Base-by-base conservation (phyloP, 1,284 basidiomycete species). In the Cerrena zonata region DNA sequence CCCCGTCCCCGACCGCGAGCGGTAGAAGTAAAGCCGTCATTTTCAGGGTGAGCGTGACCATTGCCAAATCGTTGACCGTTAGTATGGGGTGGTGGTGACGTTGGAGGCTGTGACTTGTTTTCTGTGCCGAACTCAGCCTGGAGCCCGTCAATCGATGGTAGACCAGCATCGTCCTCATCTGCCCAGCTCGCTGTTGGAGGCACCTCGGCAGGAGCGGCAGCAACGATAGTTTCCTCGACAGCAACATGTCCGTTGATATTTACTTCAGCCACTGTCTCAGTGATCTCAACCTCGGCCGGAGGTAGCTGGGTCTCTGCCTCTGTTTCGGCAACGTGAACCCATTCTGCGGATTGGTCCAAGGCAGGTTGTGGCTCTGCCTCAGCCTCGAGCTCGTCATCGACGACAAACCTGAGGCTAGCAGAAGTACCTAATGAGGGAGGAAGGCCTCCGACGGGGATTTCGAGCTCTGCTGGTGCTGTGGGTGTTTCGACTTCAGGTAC, bases 401-500 rank as follows among this genome's bases (percentile, higher is more conserved):
- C 80, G 70, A 90, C 84, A 65, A 89, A 90, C 58, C 78, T 79
- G 73, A 89, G 83, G 65, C 78, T 77, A 48, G 73, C 74, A 0
- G 81, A 71, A 18, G 66, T 61, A 27, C 69, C 64, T 26, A 69
- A 52, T 47, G 66, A 59, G 36, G 66, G 63, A 36, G 74, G 69
- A 24, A 75, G 51, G 34, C 68, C 75, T 19, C 60, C 59, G 12
- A 73, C 64, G 11, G 69, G 58, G 12, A 60, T 59, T 1, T 56
- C 63, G 18, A 56, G 53, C 38, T 60, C 56, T 26, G 59, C 64
- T 37, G 65, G 58, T 5, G 61, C 56, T 26, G 58, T 64, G 38
- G 65, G 58, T 5, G 48, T 42, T 24, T 50, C 50, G 3, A 47
- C 41, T 5, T 54, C 53, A n/a, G 46, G 57, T 15, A 39, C 43